Evolutionary conservation across 169 alveolate species (phyloP).

Genomic region (Cryptosporidium tyzzeri): DNA sequence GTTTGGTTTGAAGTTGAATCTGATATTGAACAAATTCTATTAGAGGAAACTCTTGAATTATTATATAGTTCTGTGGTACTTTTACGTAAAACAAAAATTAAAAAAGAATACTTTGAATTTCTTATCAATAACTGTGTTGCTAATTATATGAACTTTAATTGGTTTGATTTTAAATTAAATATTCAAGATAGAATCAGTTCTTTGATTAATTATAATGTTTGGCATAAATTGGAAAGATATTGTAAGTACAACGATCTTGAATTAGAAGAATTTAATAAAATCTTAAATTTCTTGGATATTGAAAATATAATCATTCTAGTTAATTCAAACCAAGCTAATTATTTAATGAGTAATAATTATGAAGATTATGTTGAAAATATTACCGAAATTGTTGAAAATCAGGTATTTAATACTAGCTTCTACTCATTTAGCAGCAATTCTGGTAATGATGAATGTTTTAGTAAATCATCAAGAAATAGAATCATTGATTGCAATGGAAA

Average conservation of each 20-base stretch:
- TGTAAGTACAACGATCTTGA: slow-evolving; percentile 6
- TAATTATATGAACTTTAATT: slow-evolving; percentile 30
- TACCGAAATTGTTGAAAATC: not conserved
- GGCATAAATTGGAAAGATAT: slow-evolving; percentile 31
- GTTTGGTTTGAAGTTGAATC: slow-evolving; percentile 19
- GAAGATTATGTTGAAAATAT: not conserved
- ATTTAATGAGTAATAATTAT: not conserved
- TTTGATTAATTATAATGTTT: slow-evolving; percentile 1
- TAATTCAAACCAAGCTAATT: not conserved
- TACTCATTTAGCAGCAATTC: not conserved
- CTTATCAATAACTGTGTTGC: slow-evolving; percentile 22
- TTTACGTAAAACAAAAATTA: slow-evolving; percentile 1
- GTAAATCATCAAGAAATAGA: not conserved
- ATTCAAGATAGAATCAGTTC: slow-evolving; percentile 16
- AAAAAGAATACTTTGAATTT: slow-evolving; percentile 11
- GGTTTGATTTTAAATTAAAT: not conserved
- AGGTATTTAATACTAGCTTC: not conserved
- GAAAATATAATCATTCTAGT: slow-evolving; percentile 15
- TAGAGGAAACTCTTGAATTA: slow-evolving; percentile 27
- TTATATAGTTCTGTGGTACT: slow-evolving; percentile 27
- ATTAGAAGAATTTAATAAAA: slow-evolving; percentile 3
- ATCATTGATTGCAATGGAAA: not conserved
- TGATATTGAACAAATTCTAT: not conserved
- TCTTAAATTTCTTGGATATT: not conserved
- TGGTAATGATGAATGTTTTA: not conserved